Conservation (phyloP, 2,329 filamentous ascomycete species). For the Myriosclerotinia duriaeana region DNA sequence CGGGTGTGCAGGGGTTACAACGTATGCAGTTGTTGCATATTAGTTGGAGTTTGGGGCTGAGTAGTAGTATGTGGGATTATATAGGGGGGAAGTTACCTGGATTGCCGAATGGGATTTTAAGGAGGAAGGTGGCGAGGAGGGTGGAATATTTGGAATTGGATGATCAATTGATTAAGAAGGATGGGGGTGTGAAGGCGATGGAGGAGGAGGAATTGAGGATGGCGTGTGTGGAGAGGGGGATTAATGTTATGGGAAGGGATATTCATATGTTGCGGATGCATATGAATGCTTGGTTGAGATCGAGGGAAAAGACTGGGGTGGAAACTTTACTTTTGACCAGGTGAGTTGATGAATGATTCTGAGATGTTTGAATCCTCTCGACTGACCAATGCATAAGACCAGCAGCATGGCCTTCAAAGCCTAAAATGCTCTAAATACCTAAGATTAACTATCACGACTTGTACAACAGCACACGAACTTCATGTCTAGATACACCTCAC, state of each 20-base stretch:
- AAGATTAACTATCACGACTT: background rate
- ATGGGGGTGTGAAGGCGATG: conserved; percentile 61
- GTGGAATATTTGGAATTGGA: conserved; percentile 68
- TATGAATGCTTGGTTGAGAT: conserved; percentile 45
- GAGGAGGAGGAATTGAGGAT: conserved; percentile 64
- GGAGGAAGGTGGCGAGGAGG: conserved; percentile 51
- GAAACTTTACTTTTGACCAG: conserved; percentile 41
- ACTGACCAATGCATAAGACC: conserved; percentile 34
- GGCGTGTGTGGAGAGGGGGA: conserved; percentile 69
- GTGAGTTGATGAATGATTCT: conserved; percentile 31
- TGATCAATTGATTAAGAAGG: conserved; percentile 63
- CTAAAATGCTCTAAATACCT: conserved; percentile 9
- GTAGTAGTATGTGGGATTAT: conserved; percentile 47
- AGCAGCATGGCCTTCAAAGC: conserved; percentile 35
- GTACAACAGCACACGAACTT: conserved; percentile 17
- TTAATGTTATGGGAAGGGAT: conserved; percentile 51
- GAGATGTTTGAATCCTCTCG: too few species aligned
- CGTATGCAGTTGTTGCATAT: conserved; percentile 46
- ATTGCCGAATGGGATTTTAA: conserved; percentile 53
- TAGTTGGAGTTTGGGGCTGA: conserved; percentile 44
- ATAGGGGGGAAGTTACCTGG: conserved; percentile 41
- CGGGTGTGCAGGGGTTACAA: conserved; percentile 38
- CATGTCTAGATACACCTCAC: conserved; percentile 8
- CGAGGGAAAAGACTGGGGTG: conserved; percentile 39
- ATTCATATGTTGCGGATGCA: conserved; percentile 43